A percentile compares a stretch with the other conserved stretches of the same genome.
Evolutionary conservation across 1,139 yeast genomes (phyloP).

Genomic region (Yamadazyma dushanensis): DNA sequence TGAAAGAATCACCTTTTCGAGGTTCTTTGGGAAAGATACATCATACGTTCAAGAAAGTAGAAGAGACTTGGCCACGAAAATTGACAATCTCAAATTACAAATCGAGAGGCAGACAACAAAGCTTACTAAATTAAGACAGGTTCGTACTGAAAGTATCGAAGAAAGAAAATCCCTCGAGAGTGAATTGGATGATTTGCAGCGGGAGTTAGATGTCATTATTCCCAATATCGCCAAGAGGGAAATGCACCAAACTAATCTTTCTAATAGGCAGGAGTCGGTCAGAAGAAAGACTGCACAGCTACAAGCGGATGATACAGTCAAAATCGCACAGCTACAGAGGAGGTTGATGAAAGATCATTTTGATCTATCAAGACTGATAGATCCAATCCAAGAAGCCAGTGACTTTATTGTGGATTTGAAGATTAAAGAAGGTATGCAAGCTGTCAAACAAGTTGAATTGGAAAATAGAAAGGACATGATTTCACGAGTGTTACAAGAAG

Average conservation of each 20-base stretch:
- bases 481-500: conserved; percentile 30
- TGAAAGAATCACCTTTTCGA: conserved; percentile 30
- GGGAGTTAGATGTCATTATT: background rate
- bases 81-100: conserved; percentile 1
- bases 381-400: background rate
- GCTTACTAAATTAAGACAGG: background rate
- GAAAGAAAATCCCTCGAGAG: background rate
- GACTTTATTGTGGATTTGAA: conserved; percentile 5
- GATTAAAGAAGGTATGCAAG: conserved; percentile 16
- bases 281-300: conserved; percentile 4
- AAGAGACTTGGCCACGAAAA: conserved; percentile 9
- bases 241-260: conserved; percentile 12
- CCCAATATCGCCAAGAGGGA: conserved; percentile 2
- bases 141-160: background rate
- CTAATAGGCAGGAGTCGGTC: conserved; percentile 5
- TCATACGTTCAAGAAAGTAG: conserved; percentile 45
- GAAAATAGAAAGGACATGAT: conserved; percentile 27
- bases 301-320: conserved; percentile 16
- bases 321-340: conserved; percentile 7
- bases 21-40: conserved; percentile 39
- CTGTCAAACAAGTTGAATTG: conserved; percentile 20
- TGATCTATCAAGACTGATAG: background rate
- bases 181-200: conserved; percentile 1
- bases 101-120: background rate
- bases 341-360: conserved; percentile 7